Evolutionary conservation across 2,329 filamentous ascomycete species (phyloP).

Genomic region (Aspergillus sp.): DNA sequence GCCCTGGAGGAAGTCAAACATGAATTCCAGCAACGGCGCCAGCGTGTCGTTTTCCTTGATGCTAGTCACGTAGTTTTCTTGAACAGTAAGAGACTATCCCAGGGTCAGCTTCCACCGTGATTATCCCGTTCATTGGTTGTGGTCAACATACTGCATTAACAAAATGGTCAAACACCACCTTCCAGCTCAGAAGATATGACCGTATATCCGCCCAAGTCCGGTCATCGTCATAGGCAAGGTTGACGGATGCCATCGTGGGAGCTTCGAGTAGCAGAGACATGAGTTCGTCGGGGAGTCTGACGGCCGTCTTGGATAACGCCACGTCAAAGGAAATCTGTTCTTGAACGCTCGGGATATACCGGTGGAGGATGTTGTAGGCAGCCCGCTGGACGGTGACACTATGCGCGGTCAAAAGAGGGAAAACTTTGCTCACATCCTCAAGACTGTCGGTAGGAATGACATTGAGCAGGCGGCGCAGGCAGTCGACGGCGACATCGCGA

Average conservation of each 20-base stretch:
- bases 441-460: slow-evolving; percentile 63
- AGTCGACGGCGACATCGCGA: slow-evolving; percentile 70
- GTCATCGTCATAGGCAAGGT: slow-evolving; percentile 63
- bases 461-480: slow-evolving; percentile 68
- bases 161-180: slow-evolving; percentile 85
- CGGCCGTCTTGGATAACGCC: slow-evolving; percentile 54
- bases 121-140: neutral
- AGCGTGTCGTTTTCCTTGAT: slow-evolving; percentile 74
- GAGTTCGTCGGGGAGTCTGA: slow-evolving; percentile 77
- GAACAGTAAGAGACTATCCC: slow-evolving; percentile 70
- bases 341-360: slow-evolving; percentile 73
- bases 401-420: slow-evolving; percentile 71
- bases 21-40: slow-evolving; percentile 69
- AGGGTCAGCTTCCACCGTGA: slow-evolving; percentile 23
- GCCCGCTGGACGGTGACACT: slow-evolving; percentile 75
- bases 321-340: slow-evolving; percentile 79
- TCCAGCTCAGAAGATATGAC: slow-evolving; percentile 85
- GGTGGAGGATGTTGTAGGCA: slow-evolving; percentile 77
- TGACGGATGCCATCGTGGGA: slow-evolving; percentile 67
- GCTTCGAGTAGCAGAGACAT: slow-evolving; percentile 79
- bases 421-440: slow-evolving; percentile 67
- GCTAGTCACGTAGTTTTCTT: slow-evolving; percentile 74
- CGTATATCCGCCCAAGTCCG: slow-evolving; percentile 68
- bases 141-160: slow-evolving; percentile 55
- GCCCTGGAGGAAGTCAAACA: slow-evolving; percentile 82